Percentiles rank a stretch among this genome's conserved stretches.
These are phyloP conservation scores for Terana coerulea DNA, from an alignment of 768 basidiomycete species.

Conservation along the genomic window DNA sequence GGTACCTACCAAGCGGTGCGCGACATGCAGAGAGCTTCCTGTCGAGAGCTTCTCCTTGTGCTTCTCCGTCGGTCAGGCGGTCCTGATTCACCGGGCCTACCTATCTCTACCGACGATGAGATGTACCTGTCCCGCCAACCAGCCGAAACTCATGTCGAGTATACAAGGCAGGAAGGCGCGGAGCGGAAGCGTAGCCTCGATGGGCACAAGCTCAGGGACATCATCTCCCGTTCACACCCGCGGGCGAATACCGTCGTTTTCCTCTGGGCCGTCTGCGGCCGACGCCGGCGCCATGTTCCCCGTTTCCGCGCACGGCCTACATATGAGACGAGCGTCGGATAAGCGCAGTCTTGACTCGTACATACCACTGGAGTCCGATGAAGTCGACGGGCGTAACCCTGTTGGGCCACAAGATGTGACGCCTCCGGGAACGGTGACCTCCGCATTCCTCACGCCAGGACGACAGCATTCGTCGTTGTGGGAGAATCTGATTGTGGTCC, in stretches of 20 bases:
- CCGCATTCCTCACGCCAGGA: not conserved
- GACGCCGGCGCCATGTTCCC: conserved; percentile 61
- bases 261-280: conserved; percentile 32
- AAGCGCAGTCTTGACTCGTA: conserved; percentile 33
- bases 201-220: conserved; percentile 28
- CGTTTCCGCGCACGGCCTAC: conserved; percentile 74
- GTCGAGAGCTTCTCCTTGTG: conserved; percentile 62
- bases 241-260: conserved; percentile 43
- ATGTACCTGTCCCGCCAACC: conserved; percentile 61
- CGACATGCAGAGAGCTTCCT: conserved; percentile 65
- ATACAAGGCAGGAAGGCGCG: conserved; percentile 54
- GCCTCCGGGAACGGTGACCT: conserved; percentile 1
- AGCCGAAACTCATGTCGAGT: conserved; percentile 44
- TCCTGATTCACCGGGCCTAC: conserved; percentile 64
- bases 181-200: conserved; percentile 45
- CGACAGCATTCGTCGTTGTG: conserved; percentile 41
- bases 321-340: conserved; percentile 71
- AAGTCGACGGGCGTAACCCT: conserved; percentile 15
- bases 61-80: conserved; percentile 59
- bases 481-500: conserved; percentile 53
- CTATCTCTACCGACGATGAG: conserved; percentile 50
- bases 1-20: conserved; percentile 54
- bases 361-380: conserved; percentile 22
- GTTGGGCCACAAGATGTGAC: conserved; percentile 33
- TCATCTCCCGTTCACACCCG: conserved; percentile 46